phyloP scores from a whole-genome alignment of 257 asterid genomes.

The Rehmannia glutinosa region DNA sequence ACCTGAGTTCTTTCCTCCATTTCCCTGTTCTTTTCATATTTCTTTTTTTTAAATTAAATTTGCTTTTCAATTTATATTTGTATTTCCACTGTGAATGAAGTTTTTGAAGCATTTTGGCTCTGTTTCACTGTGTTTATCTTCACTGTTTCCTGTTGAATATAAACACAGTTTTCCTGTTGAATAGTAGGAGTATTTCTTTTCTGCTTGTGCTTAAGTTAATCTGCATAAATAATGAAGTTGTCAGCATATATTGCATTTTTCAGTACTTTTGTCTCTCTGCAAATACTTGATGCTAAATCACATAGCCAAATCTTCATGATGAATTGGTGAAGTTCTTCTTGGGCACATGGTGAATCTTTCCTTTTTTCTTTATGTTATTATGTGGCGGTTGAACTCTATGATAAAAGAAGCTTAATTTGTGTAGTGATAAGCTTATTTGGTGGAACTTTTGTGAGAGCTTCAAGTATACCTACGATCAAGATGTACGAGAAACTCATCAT shows the following conservation, averaged over 20 bases:
- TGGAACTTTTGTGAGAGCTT: slow-evolving; percentile 72
- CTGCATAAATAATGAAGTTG: not conserved
- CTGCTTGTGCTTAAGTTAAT: not conserved
- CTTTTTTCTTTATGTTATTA: too few relatives aligned
- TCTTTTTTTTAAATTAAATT: not conserved
- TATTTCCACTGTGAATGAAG: not conserved
- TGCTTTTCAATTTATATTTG: not conserved
- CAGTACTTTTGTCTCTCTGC: not conserved
- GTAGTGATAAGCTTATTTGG: slow-evolving; percentile 63
- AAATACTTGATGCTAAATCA: not conserved
- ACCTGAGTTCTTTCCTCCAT: not conserved
- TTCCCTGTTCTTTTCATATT: not conserved
- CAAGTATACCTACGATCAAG: slow-evolving; percentile 68
- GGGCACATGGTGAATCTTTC: not conserved
- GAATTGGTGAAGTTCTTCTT: not conserved
- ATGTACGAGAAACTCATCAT: slow-evolving; percentile 79
- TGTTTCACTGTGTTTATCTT: not conserved
- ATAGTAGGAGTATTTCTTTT: too few relatives aligned
- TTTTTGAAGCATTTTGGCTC: not conserved
- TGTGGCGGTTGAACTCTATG: too few relatives aligned
- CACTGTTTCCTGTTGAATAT: not conserved
- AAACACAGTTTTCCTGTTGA: too few relatives aligned
- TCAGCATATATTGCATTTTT: not conserved
- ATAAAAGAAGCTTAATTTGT: slow-evolving; percentile 1
- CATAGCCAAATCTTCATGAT: not conserved